Conservation (phyloP, 2,329 filamentous ascomycete genomes). For the Xylariomycetidae sp. region DNA sequence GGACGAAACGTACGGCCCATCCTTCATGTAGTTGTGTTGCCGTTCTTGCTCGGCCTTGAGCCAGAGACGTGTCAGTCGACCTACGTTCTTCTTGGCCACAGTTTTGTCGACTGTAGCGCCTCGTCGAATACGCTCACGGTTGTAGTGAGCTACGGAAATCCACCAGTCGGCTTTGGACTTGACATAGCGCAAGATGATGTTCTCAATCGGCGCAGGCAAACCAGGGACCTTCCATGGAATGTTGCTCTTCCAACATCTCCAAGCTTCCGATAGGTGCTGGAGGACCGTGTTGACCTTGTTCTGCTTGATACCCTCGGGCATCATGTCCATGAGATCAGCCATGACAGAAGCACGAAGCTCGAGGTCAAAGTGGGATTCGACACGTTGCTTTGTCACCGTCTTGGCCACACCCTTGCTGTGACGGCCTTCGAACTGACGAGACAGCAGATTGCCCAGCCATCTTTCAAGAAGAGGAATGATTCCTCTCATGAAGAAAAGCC, state of each 20-base stretch:
- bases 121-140: conserved; percentile 90
- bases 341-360: conserved; percentile 97
- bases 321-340: conserved; percentile 99
- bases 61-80: conserved; percentile 90
- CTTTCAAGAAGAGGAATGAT: conserved; percentile 95
- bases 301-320: conserved; percentile 99
- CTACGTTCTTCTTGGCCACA: conserved; percentile 98
- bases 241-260: conserved; percentile 99
- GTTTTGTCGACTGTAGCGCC: conserved; percentile 98
- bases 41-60: conserved; percentile 97
- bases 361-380: conserved; percentile 96
- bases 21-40: conserved; percentile 99
- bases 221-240: conserved; percentile 99
- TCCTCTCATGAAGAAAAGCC: conserved; percentile 98
- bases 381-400: conserved; percentile 97
- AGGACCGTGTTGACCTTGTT: conserved; percentile 98
- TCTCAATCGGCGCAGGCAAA: conserved; percentile 92
- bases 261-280: conserved; percentile 95
- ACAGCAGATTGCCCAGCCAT: conserved; percentile 95
- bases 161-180: conserved; percentile 99
- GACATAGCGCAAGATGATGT: conserved; percentile 96
- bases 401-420: conserved; percentile 99
- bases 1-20: conserved; percentile 95
- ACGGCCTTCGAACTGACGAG: conserved; percentile 94
- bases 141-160: conserved; percentile 98